phyloP scores from a whole-genome alignment of 495 filamentous ascomycete genomes.

The Xylaria cubensis region DNA sequence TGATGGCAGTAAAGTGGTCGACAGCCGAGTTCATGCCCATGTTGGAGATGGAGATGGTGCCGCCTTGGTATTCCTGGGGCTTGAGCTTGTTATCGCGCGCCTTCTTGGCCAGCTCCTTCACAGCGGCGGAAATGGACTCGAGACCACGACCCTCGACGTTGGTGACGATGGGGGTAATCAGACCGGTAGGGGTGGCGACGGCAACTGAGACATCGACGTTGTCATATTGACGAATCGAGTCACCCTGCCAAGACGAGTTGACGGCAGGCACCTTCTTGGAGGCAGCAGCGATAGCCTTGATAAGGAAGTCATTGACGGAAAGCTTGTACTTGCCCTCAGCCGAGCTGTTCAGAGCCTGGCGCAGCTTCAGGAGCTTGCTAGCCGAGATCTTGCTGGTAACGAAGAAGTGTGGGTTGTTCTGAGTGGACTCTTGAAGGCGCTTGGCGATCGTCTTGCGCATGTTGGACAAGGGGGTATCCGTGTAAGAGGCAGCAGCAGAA shows the following conservation, averaged over 20 bases:
- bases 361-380: constrained; percentile 92
- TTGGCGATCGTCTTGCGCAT: constrained; percentile 99
- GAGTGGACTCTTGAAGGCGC: constrained; percentile 86
- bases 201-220: constrained; percentile 92
- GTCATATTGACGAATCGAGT: constrained; percentile 90
- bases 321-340: constrained; percentile 96
- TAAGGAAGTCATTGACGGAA: constrained; percentile 98
- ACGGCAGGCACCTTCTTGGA: constrained; percentile 92
- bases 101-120: constrained; percentile 96
- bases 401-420: constrained; percentile 98
- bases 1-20: constrained; percentile 98
- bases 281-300: constrained; percentile 92
- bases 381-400: constrained; percentile 88
- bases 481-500: constrained; percentile 70
- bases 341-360: constrained; percentile 88
- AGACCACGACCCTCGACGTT: constrained; percentile 83
- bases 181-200: constrained; percentile 89
- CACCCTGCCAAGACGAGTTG: constrained; percentile 93
- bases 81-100: constrained; percentile 97
- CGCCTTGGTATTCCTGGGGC: constrained; percentile 98
- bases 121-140: constrained; percentile 79
- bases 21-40: constrained; percentile 99
- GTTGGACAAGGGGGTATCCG: constrained; percentile 81
- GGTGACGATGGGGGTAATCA: constrained; percentile 98
- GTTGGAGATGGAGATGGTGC: constrained; percentile 99